These are phyloP conservation scores for Sporothrix curviconia DNA, from an alignment of 2,329 filamentous ascomycete species.

Conservation along the genomic window DNA sequence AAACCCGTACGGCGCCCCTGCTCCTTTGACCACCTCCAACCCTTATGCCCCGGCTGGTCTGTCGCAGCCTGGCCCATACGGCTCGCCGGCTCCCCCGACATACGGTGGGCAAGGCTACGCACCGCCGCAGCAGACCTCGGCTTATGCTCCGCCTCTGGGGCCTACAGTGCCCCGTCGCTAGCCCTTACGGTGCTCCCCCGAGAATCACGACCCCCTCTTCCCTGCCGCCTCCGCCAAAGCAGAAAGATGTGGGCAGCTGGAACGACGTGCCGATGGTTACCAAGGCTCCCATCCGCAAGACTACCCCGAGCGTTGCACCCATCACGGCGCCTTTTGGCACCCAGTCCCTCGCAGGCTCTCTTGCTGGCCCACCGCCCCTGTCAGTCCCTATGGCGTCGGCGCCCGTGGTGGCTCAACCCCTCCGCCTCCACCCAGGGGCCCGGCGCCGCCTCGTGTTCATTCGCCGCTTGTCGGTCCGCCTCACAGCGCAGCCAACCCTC, in stretches of 20 bases:
- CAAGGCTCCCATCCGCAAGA: constrained; percentile 63
- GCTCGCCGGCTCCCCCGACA: constrained; percentile 29
- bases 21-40: constrained; percentile 28
- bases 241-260: constrained; percentile 74
- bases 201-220: constrained; percentile 62
- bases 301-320: constrained; percentile 64
- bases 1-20: constrained; percentile 30
- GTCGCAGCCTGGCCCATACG: constrained; percentile 39
- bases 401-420: constrained; percentile 61
- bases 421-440: constrained; percentile 75
- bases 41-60: constrained; percentile 31
- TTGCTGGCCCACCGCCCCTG: no score
- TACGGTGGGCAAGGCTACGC: constrained; percentile 29
- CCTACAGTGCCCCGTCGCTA: constrained; percentile 33
- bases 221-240: constrained; percentile 57
- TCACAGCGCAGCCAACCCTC: constrained; percentile 40
- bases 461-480: constrained; percentile 61
- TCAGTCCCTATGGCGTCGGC: constrained; percentile 46
- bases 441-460: constrained; percentile 60
- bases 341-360: constrained; percentile 46
- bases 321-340: constrained; percentile 71
- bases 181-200: constrained; percentile 30
- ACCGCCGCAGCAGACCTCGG: constrained; percentile 25
- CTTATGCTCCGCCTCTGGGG: constrained; percentile 28
- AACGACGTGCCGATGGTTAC: constrained; percentile 88